Conservation (phyloP, 345 rosid genomes). For the Syzygium jambos region DNA sequence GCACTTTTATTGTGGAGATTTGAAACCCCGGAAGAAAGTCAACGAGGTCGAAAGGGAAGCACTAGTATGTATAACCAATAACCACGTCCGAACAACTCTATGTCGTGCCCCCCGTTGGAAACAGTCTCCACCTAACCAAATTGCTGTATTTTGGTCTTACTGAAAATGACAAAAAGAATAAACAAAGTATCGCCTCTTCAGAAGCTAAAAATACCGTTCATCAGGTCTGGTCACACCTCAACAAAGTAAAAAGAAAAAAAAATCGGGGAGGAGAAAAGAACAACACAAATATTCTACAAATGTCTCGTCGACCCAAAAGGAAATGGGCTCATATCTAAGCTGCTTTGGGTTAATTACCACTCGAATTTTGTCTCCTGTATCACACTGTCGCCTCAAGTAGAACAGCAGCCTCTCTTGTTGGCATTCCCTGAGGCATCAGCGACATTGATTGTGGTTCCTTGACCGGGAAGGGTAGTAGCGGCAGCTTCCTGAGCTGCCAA, state of each 20-base stretch:
- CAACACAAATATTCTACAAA: slow-evolving; percentile 31
- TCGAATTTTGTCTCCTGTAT: background rate
- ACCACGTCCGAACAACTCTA: background rate
- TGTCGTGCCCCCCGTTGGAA: background rate
- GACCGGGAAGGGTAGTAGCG: slow-evolving; percentile 14
- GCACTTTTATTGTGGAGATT: background rate
- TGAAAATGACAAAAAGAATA: background rate
- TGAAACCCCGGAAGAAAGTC: background rate
- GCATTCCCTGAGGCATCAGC: slow-evolving; percentile 8
- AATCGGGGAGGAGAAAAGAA: background rate
- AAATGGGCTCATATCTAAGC: background rate
- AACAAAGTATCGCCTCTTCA: background rate
- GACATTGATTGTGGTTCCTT: slow-evolving; percentile 15
- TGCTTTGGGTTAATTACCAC: background rate
- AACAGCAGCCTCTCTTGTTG: slow-evolving; percentile 13
- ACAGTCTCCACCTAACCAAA: background rate
- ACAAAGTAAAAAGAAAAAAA: background rate
- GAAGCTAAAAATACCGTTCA: slow-evolving; percentile 2
- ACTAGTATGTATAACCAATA: background rate
- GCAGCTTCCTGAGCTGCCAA: slow-evolving; percentile 22
- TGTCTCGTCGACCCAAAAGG: slow-evolving; percentile 17
- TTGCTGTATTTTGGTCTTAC: background rate
- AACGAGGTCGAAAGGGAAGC: background rate
- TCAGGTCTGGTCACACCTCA: slow-evolving; percentile 20
- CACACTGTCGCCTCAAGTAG: background rate